Evolutionary conservation across 768 basidiomycete species (phyloP), one percentile per base, ranked within the genome.

Genomic region (Mycena filopes): DNA sequence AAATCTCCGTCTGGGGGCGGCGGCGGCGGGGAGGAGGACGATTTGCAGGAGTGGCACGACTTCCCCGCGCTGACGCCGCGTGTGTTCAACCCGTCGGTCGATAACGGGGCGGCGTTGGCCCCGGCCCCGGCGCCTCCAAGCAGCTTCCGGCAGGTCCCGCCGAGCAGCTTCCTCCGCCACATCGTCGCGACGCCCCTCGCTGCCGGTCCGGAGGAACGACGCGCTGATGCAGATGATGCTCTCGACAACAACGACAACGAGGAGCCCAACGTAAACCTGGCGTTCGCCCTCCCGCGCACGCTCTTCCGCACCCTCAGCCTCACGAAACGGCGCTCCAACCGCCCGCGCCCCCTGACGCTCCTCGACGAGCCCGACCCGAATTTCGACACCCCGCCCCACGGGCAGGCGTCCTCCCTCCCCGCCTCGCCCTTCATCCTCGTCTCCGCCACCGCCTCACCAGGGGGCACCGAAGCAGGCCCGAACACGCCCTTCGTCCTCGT

Each of bases 401-500:
- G 63, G 9, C 38, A 49, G 15, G 64, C 68, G 12, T 45, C 49
- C 3, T 65, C 68, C 20, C 45, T 65, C 1, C 68, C 68, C 1
- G 31, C 68, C 20, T 62, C 68, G 1, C 68, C 68, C 2, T 69
- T 65, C 51, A 26, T 69, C 21, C 64, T 69, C 38, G 60, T 69
- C 55, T 38, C 68, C 18, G 68, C n/a, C n/a, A n/a, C n/a, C n/a
- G n/a, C n/a, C n/a, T n/a, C n/a, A n/a, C n/a, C 60, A 25, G 47
- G 38, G 15, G 36, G 23, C 20, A 11, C 18, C 2, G 55, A 45
- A 2, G 11, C 48, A 2, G 59, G 54, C 23, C 55, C 49, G 0
- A 28, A 33, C 1, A 69, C 68, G 6, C 68, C 68, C 0, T 69
- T 69, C 41, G 68, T 65, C 26, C 59, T 69, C 60, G 56, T 69